phyloP scores from a whole-genome alignment of 768 basidiomycete genomes.

The Hericium rajendrae region DNA sequence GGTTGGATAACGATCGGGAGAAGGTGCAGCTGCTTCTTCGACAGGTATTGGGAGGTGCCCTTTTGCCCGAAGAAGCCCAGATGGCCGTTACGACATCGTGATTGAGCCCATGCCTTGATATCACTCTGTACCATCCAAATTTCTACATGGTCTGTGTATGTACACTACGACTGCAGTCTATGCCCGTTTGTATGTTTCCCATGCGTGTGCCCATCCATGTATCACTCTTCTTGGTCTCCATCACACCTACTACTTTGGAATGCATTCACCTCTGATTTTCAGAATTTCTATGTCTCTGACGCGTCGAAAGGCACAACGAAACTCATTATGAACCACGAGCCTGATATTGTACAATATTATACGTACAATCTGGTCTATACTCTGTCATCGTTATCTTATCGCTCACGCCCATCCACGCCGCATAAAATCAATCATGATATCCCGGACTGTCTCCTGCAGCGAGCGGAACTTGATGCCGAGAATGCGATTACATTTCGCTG shows the following conservation, averaged over 20 bases:
- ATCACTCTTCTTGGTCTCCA: no score
- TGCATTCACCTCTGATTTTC: no score
- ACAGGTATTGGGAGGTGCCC: conserved; percentile 42
- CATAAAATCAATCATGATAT: neutral
- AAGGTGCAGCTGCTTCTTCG: conserved; percentile 53
- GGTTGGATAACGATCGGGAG: conserved; percentile 58
- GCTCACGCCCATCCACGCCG: neutral
- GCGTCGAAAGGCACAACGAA: no score
- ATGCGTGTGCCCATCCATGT: neutral
- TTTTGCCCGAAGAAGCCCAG: neutral
- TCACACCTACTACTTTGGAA: no score
- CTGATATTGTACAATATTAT: neutral
- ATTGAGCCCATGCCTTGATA: neutral
- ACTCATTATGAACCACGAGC: no score
- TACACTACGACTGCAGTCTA: neutral
- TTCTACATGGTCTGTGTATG: neutral
- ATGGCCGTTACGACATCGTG: neutral
- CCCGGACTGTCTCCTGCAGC: neutral
- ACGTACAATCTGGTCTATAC: neutral
- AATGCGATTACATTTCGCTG: neutral
- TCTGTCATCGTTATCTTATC: neutral
- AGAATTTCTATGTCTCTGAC: no score
- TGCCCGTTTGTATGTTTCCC: neutral
- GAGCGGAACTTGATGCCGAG: neutral
- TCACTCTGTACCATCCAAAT: neutral